Evolutionary conservation across 164 flowering plant species (phyloP).

Genomic region (Nymphaea colorata): DNA sequence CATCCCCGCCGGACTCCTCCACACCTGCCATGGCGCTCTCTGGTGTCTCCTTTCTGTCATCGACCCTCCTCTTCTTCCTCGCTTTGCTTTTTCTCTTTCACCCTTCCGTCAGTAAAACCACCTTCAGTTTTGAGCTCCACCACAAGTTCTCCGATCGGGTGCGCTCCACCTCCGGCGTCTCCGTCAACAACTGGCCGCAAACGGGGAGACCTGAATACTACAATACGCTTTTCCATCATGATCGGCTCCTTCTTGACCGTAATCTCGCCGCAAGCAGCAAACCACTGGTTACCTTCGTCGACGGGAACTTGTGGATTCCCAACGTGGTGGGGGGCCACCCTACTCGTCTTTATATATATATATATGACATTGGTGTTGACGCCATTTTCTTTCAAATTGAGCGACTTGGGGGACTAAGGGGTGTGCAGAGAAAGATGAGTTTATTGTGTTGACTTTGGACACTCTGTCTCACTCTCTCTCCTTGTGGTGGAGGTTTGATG

Average conservation of each 20-base stretch:
- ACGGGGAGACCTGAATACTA: constrained; percentile 52
- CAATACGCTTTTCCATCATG: constrained; percentile 38
- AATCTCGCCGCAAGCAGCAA: constrained; percentile 18
- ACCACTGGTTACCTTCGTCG: constrained; percentile 28
- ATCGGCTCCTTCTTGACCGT: constrained; percentile 39
- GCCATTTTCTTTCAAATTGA: too few relatives aligned
- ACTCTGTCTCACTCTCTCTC: too few relatives aligned
- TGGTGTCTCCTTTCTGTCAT: neutral
- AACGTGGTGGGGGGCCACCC: too few relatives aligned
- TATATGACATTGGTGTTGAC: too few relatives aligned
- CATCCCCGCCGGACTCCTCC: neutral
- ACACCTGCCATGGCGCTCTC: neutral
- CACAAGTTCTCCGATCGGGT: constrained; percentile 63
- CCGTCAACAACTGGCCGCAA: constrained; percentile 26
- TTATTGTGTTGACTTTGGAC: too few relatives aligned
- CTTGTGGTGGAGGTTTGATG: too few relatives aligned
- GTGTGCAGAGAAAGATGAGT: too few relatives aligned
- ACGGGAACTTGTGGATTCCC: constrained; percentile 43
- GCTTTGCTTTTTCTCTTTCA: neutral
- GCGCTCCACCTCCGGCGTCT: constrained; percentile 15
- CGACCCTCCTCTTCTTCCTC: neutral
- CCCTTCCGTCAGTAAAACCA: constrained; percentile 23
- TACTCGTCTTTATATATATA: too few relatives aligned
- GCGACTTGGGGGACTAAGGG: too few relatives aligned
- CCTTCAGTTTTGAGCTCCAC: constrained; percentile 59